Evolutionary conservation across 371 early-diverging fungal species (phyloP), one percentile per base, ranked within the genome.

Genomic region (Nematocida major): DNA sequence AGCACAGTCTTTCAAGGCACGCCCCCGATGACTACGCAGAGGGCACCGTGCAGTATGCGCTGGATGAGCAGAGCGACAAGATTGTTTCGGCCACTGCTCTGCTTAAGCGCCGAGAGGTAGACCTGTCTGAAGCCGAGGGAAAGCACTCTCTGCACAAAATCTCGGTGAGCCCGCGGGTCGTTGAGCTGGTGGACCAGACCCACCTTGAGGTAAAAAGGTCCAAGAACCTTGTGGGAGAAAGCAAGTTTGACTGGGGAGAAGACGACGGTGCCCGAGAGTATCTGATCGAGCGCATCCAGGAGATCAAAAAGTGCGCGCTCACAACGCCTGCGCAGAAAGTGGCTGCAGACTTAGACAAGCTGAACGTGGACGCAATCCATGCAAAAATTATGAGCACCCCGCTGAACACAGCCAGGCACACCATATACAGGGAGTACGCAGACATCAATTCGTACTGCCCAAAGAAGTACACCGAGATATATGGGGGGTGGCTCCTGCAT

Each of bases 401-500:
- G 11, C 59, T 73, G 9, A 73, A 73, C 50, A 73, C 62, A n/a
- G 76, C 76, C 3, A 28, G 76, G 28, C 11, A 18, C n/a, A 36
- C 28, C 11, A 73, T 73, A 22, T 73, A 73, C 65, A 73, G 51
- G 36, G 65, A 50, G 30, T 73, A 48, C 34, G 49, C 62, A 24
- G 22, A 50, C 28, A 11, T 50, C 4, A 18, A 38, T 0, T 67
- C 63, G 15, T 73, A 73, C 38, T 48, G 47, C 63, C 30, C 36
- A n/a, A 20, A 26, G 18, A 63, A 22, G 65, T 73, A 63, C 43
- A 47, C 65, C 20, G 49, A 73, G 22, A 54, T 73, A 18, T 65
- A 73, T 32, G 26, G 26, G 11, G 76, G 65, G n/a, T 73, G 76
- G 76, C 76, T 73, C 15, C 65, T 73, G 26, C 76, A 73, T 38